Evolutionary conservation across 768 basidiomycete species (phyloP).

Genomic region (Tulasnella sp.): DNA sequence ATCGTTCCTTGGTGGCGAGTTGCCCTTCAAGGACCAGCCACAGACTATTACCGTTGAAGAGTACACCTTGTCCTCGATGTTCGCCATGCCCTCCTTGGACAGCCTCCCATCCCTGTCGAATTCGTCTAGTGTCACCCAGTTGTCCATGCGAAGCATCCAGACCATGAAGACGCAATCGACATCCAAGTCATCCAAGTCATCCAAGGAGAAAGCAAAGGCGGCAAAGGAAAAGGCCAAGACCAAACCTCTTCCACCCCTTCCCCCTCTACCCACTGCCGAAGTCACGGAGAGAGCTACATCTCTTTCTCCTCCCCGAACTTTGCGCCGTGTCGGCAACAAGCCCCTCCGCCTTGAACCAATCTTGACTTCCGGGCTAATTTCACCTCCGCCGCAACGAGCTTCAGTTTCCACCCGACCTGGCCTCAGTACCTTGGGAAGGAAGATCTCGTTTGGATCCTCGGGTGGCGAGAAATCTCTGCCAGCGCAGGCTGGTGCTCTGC

Average conservation of each 20-base stretch:
- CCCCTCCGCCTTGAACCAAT: conserved; percentile 1
- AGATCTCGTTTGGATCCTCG: neutral
- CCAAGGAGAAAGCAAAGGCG: neutral
- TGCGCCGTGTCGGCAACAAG: conserved; percentile 13
- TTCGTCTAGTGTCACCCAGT: neutral
- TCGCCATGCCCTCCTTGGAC: neutral
- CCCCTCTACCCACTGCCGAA: neutral
- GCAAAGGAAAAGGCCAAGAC: neutral
- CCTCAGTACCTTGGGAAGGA: neutral
- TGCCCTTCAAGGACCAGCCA: neutral
- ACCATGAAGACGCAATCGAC: neutral
- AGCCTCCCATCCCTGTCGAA: neutral
- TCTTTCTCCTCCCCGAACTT: neutral
- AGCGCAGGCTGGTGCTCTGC: neutral
- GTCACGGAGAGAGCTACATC: neutral
- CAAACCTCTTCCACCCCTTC: neutral
- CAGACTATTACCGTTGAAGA: neutral
- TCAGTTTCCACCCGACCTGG: neutral
- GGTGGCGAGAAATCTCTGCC: neutral
- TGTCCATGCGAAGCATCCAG: neutral
- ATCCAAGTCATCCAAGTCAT: neutral
- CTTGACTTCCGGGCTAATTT: neutral
- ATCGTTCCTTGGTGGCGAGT: neutral
- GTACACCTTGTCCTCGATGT: conserved; percentile 2
- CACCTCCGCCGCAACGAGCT: neutral